Evolutionary conservation across 805 yeast genomes (phyloP), one percentile per base, ranked within the genome.

Genomic region (Teunomyces cretensis): DNA sequence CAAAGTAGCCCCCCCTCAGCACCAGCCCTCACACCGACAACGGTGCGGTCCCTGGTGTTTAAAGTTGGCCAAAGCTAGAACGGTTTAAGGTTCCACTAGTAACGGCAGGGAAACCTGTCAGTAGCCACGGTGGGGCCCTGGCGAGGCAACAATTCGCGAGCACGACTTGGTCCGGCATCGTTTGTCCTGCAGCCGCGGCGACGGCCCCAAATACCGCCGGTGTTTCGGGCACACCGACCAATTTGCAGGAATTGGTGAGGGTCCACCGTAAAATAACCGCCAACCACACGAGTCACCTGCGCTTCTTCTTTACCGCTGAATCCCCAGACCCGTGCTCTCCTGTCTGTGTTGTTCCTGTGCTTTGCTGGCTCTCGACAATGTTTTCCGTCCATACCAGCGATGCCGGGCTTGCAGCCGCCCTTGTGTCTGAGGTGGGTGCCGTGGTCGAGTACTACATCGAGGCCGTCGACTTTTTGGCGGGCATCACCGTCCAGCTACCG

Each of bases 161-260:
- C 22, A 6, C 15, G 7, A 33, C 19, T 16, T 33, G 36, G 36
- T 33, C 36, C 19, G 26, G 26, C 22, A 33, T 17, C 36, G 36
- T 19, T 33, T 33, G 26, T 16, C 36, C 36, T 33, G 36, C 36
- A 33, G 36, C 36, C 36, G 36, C 36, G 36, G n/a, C 33, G 33
- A 13, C 36, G 22, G 36, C 36, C 19, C 36, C 24, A 33, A 33
- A 33, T 33, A 33, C 36, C 36, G 26, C 16, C 16, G 13, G 9
- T 33, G n/a, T 16, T 11, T 19, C 22, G 3, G 22, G 22, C 19
- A 16, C 16, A 9, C 31, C 31, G 9, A 8, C 22, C 22, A 19
- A 19, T 19, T 19, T 19, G 22, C 22, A 19, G 22, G 22, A 19
- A 19, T 19, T 6, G 22, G 22, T 19, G 22, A 19, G 22, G 22